Base-by-base conservation (phyloP, 2,329 filamentous ascomycete species). In the Fusarium heterosporum region DNA sequence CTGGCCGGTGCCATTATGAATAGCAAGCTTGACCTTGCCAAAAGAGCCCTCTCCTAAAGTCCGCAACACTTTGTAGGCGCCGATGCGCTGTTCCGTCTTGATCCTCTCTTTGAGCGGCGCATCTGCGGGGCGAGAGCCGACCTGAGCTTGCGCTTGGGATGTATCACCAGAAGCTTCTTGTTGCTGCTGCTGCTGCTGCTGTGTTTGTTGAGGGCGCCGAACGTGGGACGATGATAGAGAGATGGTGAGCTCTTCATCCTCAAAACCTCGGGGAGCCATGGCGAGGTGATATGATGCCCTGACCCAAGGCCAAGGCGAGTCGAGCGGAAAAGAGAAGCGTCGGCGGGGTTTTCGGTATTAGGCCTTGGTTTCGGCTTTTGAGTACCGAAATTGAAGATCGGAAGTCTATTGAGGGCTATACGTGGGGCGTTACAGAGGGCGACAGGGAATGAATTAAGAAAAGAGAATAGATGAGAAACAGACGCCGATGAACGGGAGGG, bases 41-140 rank as follows among this genome's bases (percentile, higher is more conserved):
- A 99, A 99, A 4, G 94, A 97, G 45, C 96, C 96, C 81, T 99
- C 96, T 56, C 96, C 96, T 14, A 99, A 86, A 16, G 95, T 97
- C 77, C 90, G 90, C 72, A 97, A 85, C 57, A 97, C 90, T 73
- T 91, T 92, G 83, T 99, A 99, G 79, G 94, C 92, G 69, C 93
- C 93, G 74, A 98, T 89, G 70, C 95, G 89, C 82, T 95, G 91
- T 81, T 92, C 93, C 67, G 89, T 87, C 81, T 86, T 89, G 81
- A 78, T 77, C 75, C 81, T 83, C 58, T 85, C 77, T 61, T 78
- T 76, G 57, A 75, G 72, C 47, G 72, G 74, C 55, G 74, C 72
- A 51, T 73, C 79, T 72, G 72, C 75, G 69, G 75, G 73, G 67
- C 74, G 74, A 58, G 71, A 64, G 30, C 64, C 66, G 51, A n/a